A percentile compares a stretch with the other conserved stretches of the same genome.
Evolutionary conservation across 306 rosid species (phyloP).

Genomic region (Alnus rubra): DNA sequence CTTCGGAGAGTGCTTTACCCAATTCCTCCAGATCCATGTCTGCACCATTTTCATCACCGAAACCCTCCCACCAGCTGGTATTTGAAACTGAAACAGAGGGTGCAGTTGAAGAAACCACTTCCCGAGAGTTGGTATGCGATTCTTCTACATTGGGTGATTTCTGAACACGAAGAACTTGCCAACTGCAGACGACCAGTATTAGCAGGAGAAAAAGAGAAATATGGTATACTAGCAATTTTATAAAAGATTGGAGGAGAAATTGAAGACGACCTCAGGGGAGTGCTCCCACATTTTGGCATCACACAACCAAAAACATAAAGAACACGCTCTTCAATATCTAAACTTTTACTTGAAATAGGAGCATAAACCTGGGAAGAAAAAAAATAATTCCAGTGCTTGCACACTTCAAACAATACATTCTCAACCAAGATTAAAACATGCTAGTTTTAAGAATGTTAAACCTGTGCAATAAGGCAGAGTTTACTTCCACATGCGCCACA

Average conservation of each 20-base stretch:
- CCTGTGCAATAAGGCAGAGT: slow-evolving; percentile 70
- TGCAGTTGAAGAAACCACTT: slow-evolving; percentile 11
- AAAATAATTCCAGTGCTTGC: background rate
- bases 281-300: slow-evolving; percentile 49
- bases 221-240: background rate
- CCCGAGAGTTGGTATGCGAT: slow-evolving; percentile 25
- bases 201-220: background rate
- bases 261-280: slow-evolving; percentile 44
- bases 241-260: background rate
- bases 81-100: slow-evolving; percentile 29
- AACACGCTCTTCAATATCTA: slow-evolving; percentile 53
- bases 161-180: slow-evolving; percentile 82
- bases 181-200: slow-evolving; percentile 30
- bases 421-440: background rate
- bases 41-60: slow-evolving; percentile 38
- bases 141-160: slow-evolving; percentile 27
- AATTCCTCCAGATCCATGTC: slow-evolving; percentile 66
- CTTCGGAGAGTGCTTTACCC: slow-evolving; percentile 55
- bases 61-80: slow-evolving; percentile 31
- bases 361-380: slow-evolving; percentile 54
- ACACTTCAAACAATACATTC: background rate
- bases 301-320: slow-evolving; percentile 72
- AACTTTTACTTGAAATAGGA: slow-evolving; percentile 45
- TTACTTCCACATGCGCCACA: slow-evolving; percentile 54
- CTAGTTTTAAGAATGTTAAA: slow-evolving; percentile 13